A percentile compares a stretch with the other conserved stretches of the same genome.
phyloP scores from a whole-genome alignment of 2,329 filamentous ascomycete species.

The Cladosporium sp. region DNA sequence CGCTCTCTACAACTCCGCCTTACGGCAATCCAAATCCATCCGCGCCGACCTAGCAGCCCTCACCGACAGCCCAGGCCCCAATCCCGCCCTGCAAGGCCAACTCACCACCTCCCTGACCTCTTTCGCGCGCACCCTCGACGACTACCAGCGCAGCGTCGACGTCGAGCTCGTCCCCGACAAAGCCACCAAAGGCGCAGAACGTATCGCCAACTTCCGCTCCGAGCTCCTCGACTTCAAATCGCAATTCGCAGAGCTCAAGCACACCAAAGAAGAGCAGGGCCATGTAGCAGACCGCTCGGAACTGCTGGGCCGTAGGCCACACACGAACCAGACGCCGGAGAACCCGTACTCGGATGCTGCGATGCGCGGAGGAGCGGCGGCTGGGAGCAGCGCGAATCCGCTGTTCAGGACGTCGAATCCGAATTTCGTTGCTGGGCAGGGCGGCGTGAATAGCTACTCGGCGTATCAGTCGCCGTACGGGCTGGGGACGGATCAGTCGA shows the following conservation, averaged over 20 bases:
- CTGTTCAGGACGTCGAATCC: constrained; percentile 42
- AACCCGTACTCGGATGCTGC: constrained; percentile 79
- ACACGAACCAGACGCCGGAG: constrained; percentile 74
- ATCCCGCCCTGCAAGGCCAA: constrained; percentile 58
- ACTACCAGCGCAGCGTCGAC: constrained; percentile 82
- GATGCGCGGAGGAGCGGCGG: constrained; percentile 33
- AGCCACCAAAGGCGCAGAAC: constrained; percentile 84
- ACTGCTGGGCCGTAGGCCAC: constrained; percentile 81
- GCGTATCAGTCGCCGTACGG: constrained; percentile 41
- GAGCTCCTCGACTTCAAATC: constrained; percentile 80
- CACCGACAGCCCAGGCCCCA: constrained; percentile 55
- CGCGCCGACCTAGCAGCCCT: constrained; percentile 70
- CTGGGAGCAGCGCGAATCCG: constrained; percentile 35
- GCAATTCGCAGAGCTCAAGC: constrained; percentile 76
- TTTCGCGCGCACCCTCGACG: constrained; percentile 87
- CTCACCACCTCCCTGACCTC: constrained; percentile 77
- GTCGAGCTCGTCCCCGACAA: constrained; percentile 90
- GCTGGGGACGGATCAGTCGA: constrained; percentile 33
- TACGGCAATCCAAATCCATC: constrained; percentile 81
- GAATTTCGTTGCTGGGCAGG: constrained; percentile 36
- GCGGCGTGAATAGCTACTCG: constrained; percentile 44
- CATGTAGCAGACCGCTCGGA: constrained; percentile 64
- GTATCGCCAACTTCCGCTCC: constrained; percentile 79
- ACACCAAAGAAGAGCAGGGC: constrained; percentile 67
- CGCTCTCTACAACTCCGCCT: constrained; percentile 79